Conservation (phyloP, 768 basidiomycete species). For the Leccinum arenicola region DNA sequence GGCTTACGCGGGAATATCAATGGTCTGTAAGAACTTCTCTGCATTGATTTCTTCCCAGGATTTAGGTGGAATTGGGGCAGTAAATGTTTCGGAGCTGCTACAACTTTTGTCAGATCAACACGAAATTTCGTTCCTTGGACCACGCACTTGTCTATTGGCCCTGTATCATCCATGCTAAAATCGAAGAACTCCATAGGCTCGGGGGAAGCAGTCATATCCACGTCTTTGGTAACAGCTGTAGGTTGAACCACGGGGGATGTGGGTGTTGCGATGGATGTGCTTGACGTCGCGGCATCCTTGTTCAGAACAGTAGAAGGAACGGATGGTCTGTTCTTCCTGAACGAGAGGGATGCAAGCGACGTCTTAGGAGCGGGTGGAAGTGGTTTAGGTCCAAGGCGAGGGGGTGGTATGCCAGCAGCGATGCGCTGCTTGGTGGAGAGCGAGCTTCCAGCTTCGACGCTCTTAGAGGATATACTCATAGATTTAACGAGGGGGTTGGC, state of each 20-base stretch:
- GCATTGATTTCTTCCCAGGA: conserved; percentile 18
- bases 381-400: conserved; percentile 34
- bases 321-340: conserved; percentile 40
- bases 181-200: conserved; percentile 22
- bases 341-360: conserved; percentile 34
- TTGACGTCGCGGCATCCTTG: conserved; percentile 12
- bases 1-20: conserved; percentile 28
- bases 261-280: conserved; percentile 1
- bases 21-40: conserved; percentile 26
- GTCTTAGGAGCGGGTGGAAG: conserved; percentile 22
- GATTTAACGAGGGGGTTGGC: conserved; percentile 32
- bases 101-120: neutral
- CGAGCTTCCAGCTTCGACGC: conserved; percentile 32
- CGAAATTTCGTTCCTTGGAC: neutral
- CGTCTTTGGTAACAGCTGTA: neutral
- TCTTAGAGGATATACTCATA: conserved; percentile 22
- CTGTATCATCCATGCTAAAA: conserved; percentile 5
- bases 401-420: conserved; percentile 38
- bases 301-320: conserved; percentile 5
- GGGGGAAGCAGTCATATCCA: conserved; percentile 12
- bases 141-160: conserved; percentile 16
- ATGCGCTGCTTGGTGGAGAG: conserved; percentile 53
- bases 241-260: conserved; percentile 10
- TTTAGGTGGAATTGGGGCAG: conserved; percentile 18
- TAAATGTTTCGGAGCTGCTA: conserved; percentile 4